These are phyloP conservation scores for Pseudoperonospora humuli DNA, from an alignment of 352 stramenopile species.

Conservation along the genomic window DNA sequence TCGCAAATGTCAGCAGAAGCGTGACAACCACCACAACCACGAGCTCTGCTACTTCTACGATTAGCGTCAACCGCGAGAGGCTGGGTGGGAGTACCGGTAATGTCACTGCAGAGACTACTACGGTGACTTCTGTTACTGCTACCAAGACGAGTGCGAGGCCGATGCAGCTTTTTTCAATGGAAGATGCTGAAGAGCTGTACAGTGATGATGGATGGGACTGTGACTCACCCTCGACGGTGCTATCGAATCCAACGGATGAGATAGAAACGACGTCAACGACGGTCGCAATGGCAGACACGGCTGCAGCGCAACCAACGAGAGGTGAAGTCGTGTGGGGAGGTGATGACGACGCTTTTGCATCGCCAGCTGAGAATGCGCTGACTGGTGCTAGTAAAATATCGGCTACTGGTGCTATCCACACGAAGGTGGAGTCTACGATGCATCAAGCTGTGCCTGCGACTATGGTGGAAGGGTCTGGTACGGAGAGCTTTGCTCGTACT, in stretches of 20 bases:
- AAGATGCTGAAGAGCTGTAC: conserved; percentile 54
- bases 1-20: conserved; percentile 9
- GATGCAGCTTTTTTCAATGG: conserved; percentile 69
- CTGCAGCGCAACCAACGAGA: conserved; percentile 3
- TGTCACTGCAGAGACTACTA: not conserved
- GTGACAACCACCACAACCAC: not conserved
- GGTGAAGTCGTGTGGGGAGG: conserved; percentile 46
- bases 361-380: conserved; percentile 7
- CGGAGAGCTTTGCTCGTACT: not conserved
- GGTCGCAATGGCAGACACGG: not conserved
- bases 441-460: not conserved
- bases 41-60: conserved; percentile 3
- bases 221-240: conserved; percentile 61
- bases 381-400: not conserved
- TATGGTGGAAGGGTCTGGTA: conserved; percentile 3
- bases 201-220: conserved; percentile 66
- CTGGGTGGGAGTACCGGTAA: not conserved
- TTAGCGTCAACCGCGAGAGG: not conserved
- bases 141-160: conserved; percentile 6
- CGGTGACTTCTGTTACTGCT: not conserved
- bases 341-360: conserved; percentile 27
- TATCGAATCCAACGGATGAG: conserved; percentile 36
- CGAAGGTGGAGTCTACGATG: conserved; percentile 2
- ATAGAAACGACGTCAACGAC: conserved; percentile 5
- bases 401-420: conserved; percentile 5